These are phyloP conservation scores for Yarrowia hollandica DNA, from an alignment of 805 yeast species.

Conservation along the genomic window DNA sequence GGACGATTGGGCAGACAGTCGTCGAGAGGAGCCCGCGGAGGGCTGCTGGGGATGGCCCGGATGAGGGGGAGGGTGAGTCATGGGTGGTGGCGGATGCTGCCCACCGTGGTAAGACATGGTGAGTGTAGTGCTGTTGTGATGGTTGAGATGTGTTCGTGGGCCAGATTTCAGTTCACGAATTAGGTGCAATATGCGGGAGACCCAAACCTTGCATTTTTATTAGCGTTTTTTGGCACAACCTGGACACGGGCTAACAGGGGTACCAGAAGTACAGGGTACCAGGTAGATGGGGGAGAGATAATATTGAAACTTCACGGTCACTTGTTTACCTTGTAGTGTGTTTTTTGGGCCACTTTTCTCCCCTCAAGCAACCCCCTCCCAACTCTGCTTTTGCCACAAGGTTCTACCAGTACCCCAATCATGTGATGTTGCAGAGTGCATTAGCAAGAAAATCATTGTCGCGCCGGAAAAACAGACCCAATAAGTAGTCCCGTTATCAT, in stretches of 20 bases:
- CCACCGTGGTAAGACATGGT: constrained; percentile 25
- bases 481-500: no score
- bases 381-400: no score
- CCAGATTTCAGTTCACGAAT: background rate
- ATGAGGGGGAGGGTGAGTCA: constrained; percentile 3
- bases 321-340: no score
- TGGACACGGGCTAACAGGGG: constrained; percentile 1
- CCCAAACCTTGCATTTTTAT: background rate
- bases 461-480: background rate
- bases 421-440: constrained; percentile 12
- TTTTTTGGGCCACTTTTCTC: no score
- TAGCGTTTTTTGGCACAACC: background rate
- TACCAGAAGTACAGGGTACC: background rate
- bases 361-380: no score
- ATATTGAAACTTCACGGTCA: no score
- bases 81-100: constrained; percentile 6
- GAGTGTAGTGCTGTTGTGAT: background rate
- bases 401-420: constrained; percentile 9
- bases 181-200: constrained; percentile 19
- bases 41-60: background rate
- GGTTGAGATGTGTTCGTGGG: background rate
- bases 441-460: constrained; percentile 11
- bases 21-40: constrained; percentile 5
- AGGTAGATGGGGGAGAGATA: background rate
- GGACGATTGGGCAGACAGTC: background rate